phyloP scores from a whole-genome alignment of 1,284 basidiomycete species.

The Apiotrichum gamsii region DNA sequence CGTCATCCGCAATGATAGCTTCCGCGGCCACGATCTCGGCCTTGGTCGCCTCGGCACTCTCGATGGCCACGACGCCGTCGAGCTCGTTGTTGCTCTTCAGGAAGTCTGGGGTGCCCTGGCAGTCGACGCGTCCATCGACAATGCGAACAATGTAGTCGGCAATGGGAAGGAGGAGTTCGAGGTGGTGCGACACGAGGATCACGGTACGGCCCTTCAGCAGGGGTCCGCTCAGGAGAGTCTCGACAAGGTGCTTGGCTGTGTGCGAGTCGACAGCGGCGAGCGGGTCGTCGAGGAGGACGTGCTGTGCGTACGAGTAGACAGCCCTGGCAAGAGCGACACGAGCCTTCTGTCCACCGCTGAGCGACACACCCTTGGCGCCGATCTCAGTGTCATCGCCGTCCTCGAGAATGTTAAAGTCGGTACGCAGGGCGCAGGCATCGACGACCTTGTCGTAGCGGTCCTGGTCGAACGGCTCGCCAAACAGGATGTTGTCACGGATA shows the following conservation, averaged over 20 bases:
- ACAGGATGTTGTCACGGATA: constrained; percentile 58
- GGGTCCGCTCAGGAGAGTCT: constrained; percentile 58
- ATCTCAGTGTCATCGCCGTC: constrained; percentile 73
- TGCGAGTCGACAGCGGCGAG: constrained; percentile 85
- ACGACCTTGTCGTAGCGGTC: constrained; percentile 65
- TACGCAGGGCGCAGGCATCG: constrained; percentile 64
- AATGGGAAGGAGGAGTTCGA: constrained; percentile 60
- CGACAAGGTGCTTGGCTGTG: constrained; percentile 67
- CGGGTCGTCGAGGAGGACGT: constrained; percentile 79
- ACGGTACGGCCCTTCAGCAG: constrained; percentile 63
- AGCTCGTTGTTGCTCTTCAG: constrained; percentile 55
- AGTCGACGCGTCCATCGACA: constrained; percentile 56
- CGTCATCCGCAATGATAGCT: constrained; percentile 7
- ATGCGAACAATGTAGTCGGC: constrained; percentile 63
- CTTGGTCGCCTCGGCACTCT: constrained; percentile 51
- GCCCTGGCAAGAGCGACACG: constrained; percentile 56
- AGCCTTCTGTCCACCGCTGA: constrained; percentile 73
- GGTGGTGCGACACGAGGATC: constrained; percentile 80
- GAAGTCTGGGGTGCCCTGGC: constrained; percentile 56
- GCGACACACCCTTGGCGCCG: constrained; percentile 60
- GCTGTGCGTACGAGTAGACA: constrained; percentile 54
- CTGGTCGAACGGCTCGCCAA: constrained; percentile 62
- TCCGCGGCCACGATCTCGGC: constrained; percentile 45
- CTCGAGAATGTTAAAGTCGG: constrained; percentile 68
- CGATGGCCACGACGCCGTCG: constrained; percentile 37